Evolutionary conservation across 2,329 filamentous ascomycete genomes (phyloP).

Genomic region (Hymenoscyphus infarciens): DNA sequence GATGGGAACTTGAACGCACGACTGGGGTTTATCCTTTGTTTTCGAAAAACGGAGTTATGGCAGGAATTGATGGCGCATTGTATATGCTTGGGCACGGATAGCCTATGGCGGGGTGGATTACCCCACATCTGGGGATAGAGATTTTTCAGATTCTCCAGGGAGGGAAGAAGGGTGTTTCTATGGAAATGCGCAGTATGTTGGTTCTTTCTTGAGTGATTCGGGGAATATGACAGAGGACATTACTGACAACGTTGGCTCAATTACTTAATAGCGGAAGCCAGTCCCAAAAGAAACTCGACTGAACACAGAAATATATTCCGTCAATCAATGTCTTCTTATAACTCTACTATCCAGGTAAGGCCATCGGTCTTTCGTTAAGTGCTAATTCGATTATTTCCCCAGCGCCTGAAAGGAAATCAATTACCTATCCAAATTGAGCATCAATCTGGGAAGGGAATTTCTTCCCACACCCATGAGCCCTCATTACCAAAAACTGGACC

Average conservation of each 20-base stretch:
- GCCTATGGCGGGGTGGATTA: neutral
- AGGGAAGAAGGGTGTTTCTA: neutral
- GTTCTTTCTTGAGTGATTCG: neutral
- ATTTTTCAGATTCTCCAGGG: neutral
- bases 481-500: too few species aligned
- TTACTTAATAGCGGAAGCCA: neutral
- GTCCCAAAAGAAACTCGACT: neutral
- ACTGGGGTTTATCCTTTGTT: neutral
- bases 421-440: too few species aligned
- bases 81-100: neutral
- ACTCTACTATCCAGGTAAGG: neutral
- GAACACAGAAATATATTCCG: neutral
- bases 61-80: neutral
- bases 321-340: neutral
- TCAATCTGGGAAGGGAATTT: too few species aligned
- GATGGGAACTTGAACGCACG: neutral
- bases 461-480: too few species aligned
- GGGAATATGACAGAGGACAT: neutral
- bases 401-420: neutral
- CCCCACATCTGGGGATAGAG: neutral
- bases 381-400: neutral
- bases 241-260: neutral
- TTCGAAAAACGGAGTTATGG: neutral
- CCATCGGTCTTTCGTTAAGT: neutral
- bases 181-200: slow-evolving; percentile 4